Evolutionary conservation across 2,329 filamentous ascomycete species (phyloP), one percentile per base, ranked within the genome.

Genomic region (Ascochyta pisi): DNA sequence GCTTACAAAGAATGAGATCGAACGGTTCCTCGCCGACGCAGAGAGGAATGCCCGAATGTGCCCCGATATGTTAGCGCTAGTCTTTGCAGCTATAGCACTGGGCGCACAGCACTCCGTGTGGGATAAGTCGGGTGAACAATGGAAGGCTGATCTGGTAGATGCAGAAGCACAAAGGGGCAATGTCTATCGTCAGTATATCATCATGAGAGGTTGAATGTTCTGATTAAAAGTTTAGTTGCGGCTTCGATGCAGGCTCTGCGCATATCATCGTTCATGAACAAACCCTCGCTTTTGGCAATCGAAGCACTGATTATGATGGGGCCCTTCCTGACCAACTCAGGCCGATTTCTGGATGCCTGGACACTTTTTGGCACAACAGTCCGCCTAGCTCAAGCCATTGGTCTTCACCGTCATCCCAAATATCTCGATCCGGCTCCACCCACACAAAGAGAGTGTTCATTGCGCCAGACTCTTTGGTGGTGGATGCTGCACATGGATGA

Each of bases 401-500:
- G 80, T 6, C 73, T 82, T 16, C 80, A 82, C 61, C 77, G 80
- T 6, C 77, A 82, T 57, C 79, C 80, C 1, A 79, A 76, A 55
- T 74, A 76, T 39, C 73, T 81, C 24, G 73, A 82, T 50, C 77
- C 79, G 16, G 62, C 76, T 3, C 75, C 77, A 5, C 73, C 76
- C 1, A 68, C 63, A 3, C 69, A 77, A 7, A 71, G 74, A 23
- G 79, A 82, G 60, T 75, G 73, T 43, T 73, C 73, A 13, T 70
- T 78, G 13, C 72, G 80, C 6, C 78, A 77, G 47, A 76, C 76
- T 15, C 67, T 82, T 1, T 82, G 80, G 80, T 82, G 80, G 80
- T 81, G 79, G 77, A 79, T 82, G 73, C 63, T 82, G n/a, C 78
- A 81, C 54, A 78, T 82, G 74, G 80, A 82, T 43, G 79, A 81